Base-by-base conservation (phyloP, 2,329 filamentous ascomycete genomes). In the Cladosporium sp. region DNA sequence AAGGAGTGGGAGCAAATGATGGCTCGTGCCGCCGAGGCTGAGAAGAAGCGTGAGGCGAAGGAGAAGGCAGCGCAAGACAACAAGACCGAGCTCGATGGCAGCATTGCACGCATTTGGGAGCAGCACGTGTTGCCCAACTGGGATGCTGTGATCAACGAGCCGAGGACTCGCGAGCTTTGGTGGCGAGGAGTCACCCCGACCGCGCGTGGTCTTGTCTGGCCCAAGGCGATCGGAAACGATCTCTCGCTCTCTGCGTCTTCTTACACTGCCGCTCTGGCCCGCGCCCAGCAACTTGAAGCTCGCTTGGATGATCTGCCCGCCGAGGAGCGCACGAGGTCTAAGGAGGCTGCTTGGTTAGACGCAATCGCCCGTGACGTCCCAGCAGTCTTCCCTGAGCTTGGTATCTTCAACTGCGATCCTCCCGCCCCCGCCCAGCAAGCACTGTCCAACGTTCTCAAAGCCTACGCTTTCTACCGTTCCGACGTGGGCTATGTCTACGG, bases 1-100 rank as follows among this genome's bases (percentile, higher is more conserved):
- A 91, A 84, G 67, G 86, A 94, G 70, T 94, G 92, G 69, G 87
- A 92, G 73, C 85, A 82, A 71, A 92, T 94, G 88, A 90, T 93
- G 87, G 66, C 83, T 76, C 62, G 79, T 44, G 80, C 83, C 25
- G 76, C 81, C 39, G 83, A 85, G 73, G 77, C 79, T 57, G 81
- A 83, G 60, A 81, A 78, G 66, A 77, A 77, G 57, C 76, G 75
- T 60, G 74, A 74, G 8, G 72, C 77, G 8, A 76, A 76, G 63
- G 75, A 76, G 58, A 78, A 80, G 62, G 79, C 79, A 59, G 78
- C 80, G 58, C 78, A 79, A 64, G 74, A 79, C 66, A 77, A 75
- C 3, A 76, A 79, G 40, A 78, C 80, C 56, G 77, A 81, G 34
- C 75, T 82, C 22, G 56, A 58, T 20, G 72, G 69, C 57, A 73